Evolutionary conservation across 2,329 filamentous ascomycete genomes (phyloP).

Genomic region (Claviceps sp.): DNA sequence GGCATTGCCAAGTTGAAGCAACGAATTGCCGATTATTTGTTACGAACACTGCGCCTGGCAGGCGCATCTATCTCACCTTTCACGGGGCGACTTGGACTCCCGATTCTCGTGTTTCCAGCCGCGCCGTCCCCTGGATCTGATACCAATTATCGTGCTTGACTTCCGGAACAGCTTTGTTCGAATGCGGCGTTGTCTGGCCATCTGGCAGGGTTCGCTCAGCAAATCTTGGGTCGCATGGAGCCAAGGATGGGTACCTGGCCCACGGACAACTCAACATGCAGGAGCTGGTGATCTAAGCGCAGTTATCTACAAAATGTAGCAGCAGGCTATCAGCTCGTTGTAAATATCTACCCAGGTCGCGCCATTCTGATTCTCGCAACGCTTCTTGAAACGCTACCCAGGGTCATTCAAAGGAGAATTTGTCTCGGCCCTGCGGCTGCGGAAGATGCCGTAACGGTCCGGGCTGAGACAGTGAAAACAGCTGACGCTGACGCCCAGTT

Average conservation of each 20-base stretch:
- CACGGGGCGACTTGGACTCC: not conserved
- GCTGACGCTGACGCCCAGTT: constrained; percentile 10
- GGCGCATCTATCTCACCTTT: not conserved
- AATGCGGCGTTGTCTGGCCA: constrained; percentile 11
- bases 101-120: constrained; percentile 10
- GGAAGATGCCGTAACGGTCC: constrained; percentile 1
- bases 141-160: constrained; percentile 17
- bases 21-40: no score
- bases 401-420: not conserved
- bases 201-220: constrained; percentile 9
- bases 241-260: not conserved
- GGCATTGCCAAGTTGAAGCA: no score
- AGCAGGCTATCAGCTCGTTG: constrained; percentile 16
- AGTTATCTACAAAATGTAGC: constrained; percentile 12
- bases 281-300: constrained; percentile 4
- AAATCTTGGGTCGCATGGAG: constrained; percentile 13
- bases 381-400: constrained; percentile 11
- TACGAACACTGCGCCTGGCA: not conserved
- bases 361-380: constrained; percentile 12
- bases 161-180: constrained; percentile 10
- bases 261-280: constrained; percentile 10
- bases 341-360: constrained; percentile 18
- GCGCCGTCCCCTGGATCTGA: constrained; percentile 8
- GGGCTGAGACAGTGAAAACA: constrained; percentile 8
- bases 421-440: not conserved